Percentiles rank a stretch among this genome's conserved stretches.
Evolutionary conservation across 1,284 basidiomycete genomes (phyloP).

Genomic region (Xanthoconium separans): DNA sequence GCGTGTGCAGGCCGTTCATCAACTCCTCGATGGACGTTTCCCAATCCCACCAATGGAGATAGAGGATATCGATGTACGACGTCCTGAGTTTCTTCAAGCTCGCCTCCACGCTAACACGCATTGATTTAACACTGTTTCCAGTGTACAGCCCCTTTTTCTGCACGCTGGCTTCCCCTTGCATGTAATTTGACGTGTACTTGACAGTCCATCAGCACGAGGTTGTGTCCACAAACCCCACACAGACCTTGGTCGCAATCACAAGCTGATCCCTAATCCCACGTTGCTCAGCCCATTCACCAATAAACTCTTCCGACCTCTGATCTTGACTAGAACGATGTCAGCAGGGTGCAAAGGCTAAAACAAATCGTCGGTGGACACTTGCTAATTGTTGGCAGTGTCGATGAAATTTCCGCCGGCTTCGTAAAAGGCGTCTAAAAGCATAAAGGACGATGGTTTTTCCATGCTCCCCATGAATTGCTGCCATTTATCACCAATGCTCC

Average conservation of each 20-base stretch:
- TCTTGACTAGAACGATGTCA: conserved; percentile 40
- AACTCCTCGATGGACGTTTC: conserved; percentile 43
- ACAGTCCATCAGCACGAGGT: neutral
- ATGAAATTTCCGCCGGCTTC: conserved; percentile 56
- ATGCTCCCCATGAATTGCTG: conserved; percentile 37
- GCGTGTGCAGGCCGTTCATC: conserved; percentile 48
- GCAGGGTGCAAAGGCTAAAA: neutral
- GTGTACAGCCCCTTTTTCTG: conserved; percentile 30
- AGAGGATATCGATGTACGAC: conserved; percentile 41
- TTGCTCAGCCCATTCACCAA: conserved; percentile 57
- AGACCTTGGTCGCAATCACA: conserved; percentile 54
- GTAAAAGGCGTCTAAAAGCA: conserved; percentile 49
- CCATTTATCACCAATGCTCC: conserved; percentile 52
- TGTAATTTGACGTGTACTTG: conserved; percentile 36
- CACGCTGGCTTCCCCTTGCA: conserved; percentile 20
- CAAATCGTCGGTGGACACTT: neutral
- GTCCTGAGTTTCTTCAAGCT: conserved; percentile 47
- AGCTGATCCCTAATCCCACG: conserved; percentile 53
- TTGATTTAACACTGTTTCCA: conserved; percentile 39
- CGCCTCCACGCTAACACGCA: conserved; percentile 32
- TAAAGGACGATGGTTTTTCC: conserved; percentile 44
- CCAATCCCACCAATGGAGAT: conserved; percentile 30
- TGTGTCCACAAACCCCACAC: neutral
- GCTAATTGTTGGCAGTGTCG: conserved; percentile 54
- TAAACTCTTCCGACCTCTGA: conserved; percentile 49